Base-by-base conservation (phyloP, 2,329 filamentous ascomycete species). In the Monilinia aucupariae region DNA sequence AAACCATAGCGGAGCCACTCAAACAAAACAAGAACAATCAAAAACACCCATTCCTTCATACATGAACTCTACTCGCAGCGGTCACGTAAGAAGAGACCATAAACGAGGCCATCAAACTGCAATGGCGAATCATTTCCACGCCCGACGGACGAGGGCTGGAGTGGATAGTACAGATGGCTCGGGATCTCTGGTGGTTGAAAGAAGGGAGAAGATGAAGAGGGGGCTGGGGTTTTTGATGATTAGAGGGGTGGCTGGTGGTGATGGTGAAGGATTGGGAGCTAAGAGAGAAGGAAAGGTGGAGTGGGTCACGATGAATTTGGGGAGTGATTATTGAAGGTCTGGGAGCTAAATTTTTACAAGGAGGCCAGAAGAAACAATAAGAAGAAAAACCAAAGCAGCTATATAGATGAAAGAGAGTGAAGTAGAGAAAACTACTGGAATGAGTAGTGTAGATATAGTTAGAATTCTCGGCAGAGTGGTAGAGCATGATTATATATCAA, bases 201-300 rank as follows among this genome's bases (percentile, higher is more conserved):
- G 22, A 13, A 54, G n/a, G 30, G 17, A 15, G 10, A 54, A 30
- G 10, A 17, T 39, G 49, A 61, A 34, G 10, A 25, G 39, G 0
- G 41, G n/a, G n/a, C 47, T 61, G 39, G 49, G 37, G 3, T 39
- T 61, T 10, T 47, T 61, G 39, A 61, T 61, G 49, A 43, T 61
- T 22, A 61, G 59, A 25, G 49, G 39, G 32, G 22, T 20, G 8
- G 13, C 13, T 5, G 30, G 27, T 2, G 32, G 32, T 3, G 32
- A 39, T n/a, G 39, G 22, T 7, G 39, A 9, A 8, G 34, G 17
- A 7, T 2, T 43, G 25, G 27, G 27, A 13, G 49, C 22, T n/a
- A 53, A 9, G 5, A 45, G 30, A 12, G 22, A 49, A 8, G 49
- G 45, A 22, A 59, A 50, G 0, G 45, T 61, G 15, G 59, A 54